phyloP scores from a whole-genome alignment of 2,329 filamentous ascomycete species.

The Xylariales sp. region DNA sequence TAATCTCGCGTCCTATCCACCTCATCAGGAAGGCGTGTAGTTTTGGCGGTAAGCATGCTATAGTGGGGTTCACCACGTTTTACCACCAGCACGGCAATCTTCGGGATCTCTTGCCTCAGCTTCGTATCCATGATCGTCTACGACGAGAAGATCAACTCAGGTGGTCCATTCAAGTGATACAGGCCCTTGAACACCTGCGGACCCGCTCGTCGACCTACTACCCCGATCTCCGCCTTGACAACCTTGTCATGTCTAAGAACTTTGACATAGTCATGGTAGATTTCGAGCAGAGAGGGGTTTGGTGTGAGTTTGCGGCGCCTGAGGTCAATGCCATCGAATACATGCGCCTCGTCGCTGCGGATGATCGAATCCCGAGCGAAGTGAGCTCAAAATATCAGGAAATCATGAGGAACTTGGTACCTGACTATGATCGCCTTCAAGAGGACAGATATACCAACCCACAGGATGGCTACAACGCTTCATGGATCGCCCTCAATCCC shows the following conservation, averaged over 20 bases:
- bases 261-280: slow-evolving; percentile 67
- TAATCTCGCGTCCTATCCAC: slow-evolving; percentile 64
- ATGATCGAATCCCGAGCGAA: slow-evolving; percentile 58
- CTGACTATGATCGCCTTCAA: slow-evolving; percentile 57
- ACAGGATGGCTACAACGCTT: slow-evolving; percentile 63
- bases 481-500: slow-evolving; percentile 65
- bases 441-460: slow-evolving; percentile 62
- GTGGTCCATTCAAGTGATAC: slow-evolving; percentile 66
- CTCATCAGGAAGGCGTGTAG: slow-evolving; percentile 66
- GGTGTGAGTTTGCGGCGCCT: slow-evolving; percentile 70
- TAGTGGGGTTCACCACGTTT: slow-evolving; percentile 67
- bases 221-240: slow-evolving; percentile 69
- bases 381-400: slow-evolving; percentile 56
- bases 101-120: slow-evolving; percentile 65
- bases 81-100: slow-evolving; percentile 66
- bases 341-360: slow-evolving; percentile 63
- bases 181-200: slow-evolving; percentile 63
- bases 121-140: slow-evolving; percentile 60
- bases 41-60: slow-evolving; percentile 66
- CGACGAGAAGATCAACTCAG: slow-evolving; percentile 59
- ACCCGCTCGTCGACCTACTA: slow-evolving; percentile 62
- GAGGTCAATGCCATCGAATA: slow-evolving; percentile 71
- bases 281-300: slow-evolving; percentile 72
- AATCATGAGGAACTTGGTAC: slow-evolving; percentile 58
- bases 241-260: slow-evolving; percentile 63